Conservation (phyloP, 305 asterid genomes). For the Fraxinus ornus region DNA sequence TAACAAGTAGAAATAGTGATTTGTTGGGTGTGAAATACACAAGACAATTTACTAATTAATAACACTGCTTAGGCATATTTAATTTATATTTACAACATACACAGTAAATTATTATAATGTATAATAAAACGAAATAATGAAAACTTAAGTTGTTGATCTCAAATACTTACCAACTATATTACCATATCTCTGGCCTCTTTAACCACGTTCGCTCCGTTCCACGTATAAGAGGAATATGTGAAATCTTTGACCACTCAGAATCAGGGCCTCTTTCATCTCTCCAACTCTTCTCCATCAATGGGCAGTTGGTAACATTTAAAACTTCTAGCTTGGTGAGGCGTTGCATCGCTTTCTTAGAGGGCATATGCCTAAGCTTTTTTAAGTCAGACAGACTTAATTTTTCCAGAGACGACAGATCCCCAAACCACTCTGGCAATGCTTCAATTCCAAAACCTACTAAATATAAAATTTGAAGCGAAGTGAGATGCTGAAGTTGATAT, state of each 20-base stretch:
- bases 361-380: background rate
- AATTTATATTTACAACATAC: too few relatives aligned
- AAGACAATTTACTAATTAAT: too few relatives aligned
- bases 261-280: background rate
- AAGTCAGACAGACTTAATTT: background rate
- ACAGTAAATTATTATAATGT: background rate
- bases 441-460: conserved; percentile 16
- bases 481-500: conserved; percentile 23
- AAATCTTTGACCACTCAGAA: background rate
- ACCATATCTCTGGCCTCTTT: background rate
- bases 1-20: too few relatives aligned
- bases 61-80: too few relatives aligned
- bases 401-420: background rate
- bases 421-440: conserved; percentile 29
- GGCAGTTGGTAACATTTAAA: background rate
- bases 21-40: too few relatives aligned
- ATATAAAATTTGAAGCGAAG: background rate
- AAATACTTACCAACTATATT: background rate
- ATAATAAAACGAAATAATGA: too few relatives aligned
- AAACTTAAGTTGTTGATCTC: background rate
- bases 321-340: background rate
- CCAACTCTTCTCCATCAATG: background rate
- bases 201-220: too few relatives aligned
- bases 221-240: background rate
- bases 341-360: background rate